Conservation (phyloP, 129 eudicot genomes). For the Escallonia rubra region DNA sequence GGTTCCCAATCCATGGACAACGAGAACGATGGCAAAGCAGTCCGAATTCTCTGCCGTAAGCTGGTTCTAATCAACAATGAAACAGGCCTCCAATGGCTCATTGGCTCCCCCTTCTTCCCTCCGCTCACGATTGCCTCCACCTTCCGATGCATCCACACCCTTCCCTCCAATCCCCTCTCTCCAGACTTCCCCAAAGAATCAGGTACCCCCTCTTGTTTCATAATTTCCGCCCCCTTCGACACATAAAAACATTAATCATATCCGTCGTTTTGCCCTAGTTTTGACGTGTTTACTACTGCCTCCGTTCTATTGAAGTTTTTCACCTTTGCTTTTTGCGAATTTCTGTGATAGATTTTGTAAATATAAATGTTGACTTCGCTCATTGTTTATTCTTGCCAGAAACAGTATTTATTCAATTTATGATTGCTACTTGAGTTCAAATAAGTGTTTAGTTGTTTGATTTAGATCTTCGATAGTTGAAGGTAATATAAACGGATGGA, state of each 20-base stretch:
- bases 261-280: neutral
- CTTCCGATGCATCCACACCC: conserved; percentile 68
- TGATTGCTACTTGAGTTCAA: too few relatives aligned
- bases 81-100: conserved; percentile 78
- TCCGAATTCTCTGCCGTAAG: conserved; percentile 57
- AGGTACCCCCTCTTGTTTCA: conserved; percentile 33
- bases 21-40: conserved; percentile 9
- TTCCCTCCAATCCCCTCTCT: conserved; percentile 40
- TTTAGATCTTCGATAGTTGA: too few relatives aligned
- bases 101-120: conserved; percentile 67
- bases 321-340: too few relatives aligned
- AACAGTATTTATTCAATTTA: too few relatives aligned
- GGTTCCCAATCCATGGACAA: conserved; percentile 28
- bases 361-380: too few relatives aligned
- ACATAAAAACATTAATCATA: neutral
- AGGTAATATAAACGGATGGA: too few relatives aligned
- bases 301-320: too few relatives aligned
- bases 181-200: conserved; percentile 63
- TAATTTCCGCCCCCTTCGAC: neutral
- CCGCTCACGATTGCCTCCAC: conserved; percentile 60
- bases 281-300: too few relatives aligned
- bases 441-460: neutral
- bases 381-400: too few relatives aligned
- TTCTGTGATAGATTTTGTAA: too few relatives aligned
- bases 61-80: conserved; percentile 35